A percentile compares a stretch with the other conserved stretches of the same genome.
These are phyloP conservation scores for Fraxinus dipetala DNA, from an alignment of 305 asterid genomes.

Conservation along the genomic window DNA sequence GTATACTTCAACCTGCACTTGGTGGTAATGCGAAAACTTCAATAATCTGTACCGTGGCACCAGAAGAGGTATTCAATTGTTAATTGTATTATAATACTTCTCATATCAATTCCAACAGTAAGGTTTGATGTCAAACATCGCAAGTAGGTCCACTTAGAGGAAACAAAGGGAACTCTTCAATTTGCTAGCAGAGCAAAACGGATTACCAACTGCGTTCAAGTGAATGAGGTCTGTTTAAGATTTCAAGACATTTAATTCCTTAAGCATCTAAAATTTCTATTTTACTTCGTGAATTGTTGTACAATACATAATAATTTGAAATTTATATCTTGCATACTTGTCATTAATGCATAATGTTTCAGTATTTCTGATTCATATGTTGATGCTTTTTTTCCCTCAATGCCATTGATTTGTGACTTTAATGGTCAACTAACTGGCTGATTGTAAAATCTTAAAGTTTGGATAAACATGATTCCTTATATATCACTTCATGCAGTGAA, in stretches of 20 bases:
- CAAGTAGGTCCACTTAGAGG: constrained; percentile 76
- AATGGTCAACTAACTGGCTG: not conserved
- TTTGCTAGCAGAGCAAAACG: constrained; percentile 98
- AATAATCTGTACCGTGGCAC: constrained; percentile 89
- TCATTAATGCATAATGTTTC: not conserved
- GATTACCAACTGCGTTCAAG: constrained; percentile 96
- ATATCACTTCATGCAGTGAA: not conserved
- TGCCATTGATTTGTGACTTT: not conserved
- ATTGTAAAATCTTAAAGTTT: not conserved
- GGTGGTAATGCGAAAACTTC: constrained; percentile 99
- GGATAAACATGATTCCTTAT: not conserved
- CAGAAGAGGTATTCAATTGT: constrained; percentile 71
- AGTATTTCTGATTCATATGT: not conserved
- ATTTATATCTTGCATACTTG: not conserved
- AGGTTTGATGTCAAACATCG: constrained; percentile 12
- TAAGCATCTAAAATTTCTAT: not conserved
- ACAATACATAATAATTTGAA: not conserved
- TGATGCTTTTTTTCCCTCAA: not conserved
- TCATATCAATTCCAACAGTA: constrained; percentile 12
- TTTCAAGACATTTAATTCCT: not conserved
- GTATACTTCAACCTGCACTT: constrained; percentile 97
- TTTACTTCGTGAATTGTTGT: not conserved
- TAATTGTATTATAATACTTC: constrained; percentile 21
- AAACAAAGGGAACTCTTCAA: constrained; percentile 92
- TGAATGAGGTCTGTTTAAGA: constrained; percentile 72